A percentile compares a stretch with the other conserved stretches of the same genome.
These are phyloP conservation scores for Immersiporthe knoxdaviesiana DNA, from an alignment of 2,329 filamentous ascomycete species.

Conservation along the genomic window DNA sequence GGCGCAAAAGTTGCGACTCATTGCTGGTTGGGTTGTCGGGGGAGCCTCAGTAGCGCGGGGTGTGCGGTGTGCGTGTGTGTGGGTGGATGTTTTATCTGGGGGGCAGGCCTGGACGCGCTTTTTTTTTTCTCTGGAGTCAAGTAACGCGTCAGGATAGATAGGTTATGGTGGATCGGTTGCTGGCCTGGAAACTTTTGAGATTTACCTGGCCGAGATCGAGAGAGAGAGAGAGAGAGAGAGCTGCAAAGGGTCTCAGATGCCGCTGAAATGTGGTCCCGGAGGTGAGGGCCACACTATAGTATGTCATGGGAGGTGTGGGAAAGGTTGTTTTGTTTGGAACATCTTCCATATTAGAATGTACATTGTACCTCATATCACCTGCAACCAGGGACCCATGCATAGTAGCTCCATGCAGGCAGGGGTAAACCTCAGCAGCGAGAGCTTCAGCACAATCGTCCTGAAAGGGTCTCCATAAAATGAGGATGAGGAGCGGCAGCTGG, in stretches of 20 bases:
- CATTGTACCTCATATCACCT: neutral
- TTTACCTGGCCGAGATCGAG: neutral
- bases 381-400: neutral
- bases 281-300: no score
- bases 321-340: conserved; percentile 5
- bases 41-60: conserved; percentile 16
- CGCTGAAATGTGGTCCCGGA: neutral
- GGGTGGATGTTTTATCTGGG: conserved; percentile 10
- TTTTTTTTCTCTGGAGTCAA: neutral
- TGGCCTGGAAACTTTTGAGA: no score
- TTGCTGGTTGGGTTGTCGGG: conserved; percentile 20
- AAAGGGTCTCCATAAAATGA: neutral
- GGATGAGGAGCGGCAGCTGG: neutral
- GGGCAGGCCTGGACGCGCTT: conserved; percentile 9
- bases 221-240: no score
- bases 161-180: neutral
- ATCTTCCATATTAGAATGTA: neutral
- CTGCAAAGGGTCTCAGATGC: neutral
- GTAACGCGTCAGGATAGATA: conserved; percentile 15
- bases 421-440: neutral
- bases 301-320: neutral
- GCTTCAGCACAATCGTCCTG: neutral
- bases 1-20: conserved; percentile 26
- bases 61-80: conserved; percentile 26
- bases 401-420: neutral